A percentile compares a stretch with the other conserved stretches of the same genome.
phyloP scores from a whole-genome alignment of 306 rosid genomes.

The Cicer yamashitae region DNA sequence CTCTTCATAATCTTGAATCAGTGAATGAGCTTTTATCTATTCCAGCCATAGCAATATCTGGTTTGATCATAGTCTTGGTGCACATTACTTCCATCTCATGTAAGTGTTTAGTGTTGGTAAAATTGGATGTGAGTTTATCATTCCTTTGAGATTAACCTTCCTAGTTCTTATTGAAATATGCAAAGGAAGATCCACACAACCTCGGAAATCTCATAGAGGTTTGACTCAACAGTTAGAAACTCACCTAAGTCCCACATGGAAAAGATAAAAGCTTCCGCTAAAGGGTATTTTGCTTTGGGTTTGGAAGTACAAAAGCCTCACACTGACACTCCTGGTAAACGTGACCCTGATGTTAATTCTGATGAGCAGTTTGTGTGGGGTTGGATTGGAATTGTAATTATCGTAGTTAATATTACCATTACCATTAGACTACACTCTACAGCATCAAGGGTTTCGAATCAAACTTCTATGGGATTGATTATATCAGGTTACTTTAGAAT shows the following conservation, averaged over 20 bases:
- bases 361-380: too few species aligned
- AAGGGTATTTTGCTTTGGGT: neutral
- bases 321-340: too few species aligned
- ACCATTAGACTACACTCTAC: too few species aligned
- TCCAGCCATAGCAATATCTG: too few species aligned
- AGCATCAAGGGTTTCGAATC: too few species aligned
- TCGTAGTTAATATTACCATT: too few species aligned
- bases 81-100: conserved; percentile 52
- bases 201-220: neutral
- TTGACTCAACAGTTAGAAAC: neutral
- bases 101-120: conserved; percentile 63
- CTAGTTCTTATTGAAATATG: conserved; percentile 83
- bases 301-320: neutral
- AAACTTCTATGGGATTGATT: too few species aligned
- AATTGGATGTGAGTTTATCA: conserved; percentile 74
- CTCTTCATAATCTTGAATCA: conserved; percentile 42
- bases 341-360: too few species aligned
- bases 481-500: too few species aligned
- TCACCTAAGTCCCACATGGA: neutral
- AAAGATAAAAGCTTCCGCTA: neutral
- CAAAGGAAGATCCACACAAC: conserved; percentile 59
- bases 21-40: too few species aligned
- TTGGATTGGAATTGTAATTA: too few species aligned
- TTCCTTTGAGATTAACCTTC: conserved; percentile 70
- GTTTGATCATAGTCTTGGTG: too few species aligned